Conservation (phyloP, 768 basidiomycete genomes). For the Clitopilus hobsonii region DNA sequence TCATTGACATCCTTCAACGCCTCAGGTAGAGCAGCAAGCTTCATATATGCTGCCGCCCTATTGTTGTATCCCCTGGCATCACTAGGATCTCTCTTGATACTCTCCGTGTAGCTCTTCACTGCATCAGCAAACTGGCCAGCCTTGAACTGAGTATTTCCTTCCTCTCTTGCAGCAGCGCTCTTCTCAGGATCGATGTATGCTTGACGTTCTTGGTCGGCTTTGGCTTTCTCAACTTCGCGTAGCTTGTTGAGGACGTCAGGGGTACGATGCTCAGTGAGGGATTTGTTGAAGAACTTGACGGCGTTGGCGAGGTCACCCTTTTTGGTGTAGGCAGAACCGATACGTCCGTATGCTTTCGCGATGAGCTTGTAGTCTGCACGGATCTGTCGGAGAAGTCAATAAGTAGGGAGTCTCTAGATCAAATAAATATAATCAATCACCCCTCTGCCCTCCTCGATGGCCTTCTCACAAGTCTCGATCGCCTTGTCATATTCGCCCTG, state of each 20-base stretch:
- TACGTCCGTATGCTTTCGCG: slow-evolving; percentile 91
- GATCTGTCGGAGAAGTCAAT: slow-evolving; percentile 35
- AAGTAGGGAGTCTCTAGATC: background rate
- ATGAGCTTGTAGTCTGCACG: slow-evolving; percentile 93
- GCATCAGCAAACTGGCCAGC: slow-evolving; percentile 86
- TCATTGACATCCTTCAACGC: slow-evolving; percentile 94
- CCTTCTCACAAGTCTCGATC: slow-evolving; percentile 91
- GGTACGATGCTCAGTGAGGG: slow-evolving; percentile 93
- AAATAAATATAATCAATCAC: slow-evolving; percentile 29
- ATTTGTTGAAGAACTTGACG: slow-evolving; percentile 91
- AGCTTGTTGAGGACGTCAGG: slow-evolving; percentile 90
- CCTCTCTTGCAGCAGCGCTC: slow-evolving; percentile 81
- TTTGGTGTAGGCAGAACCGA: slow-evolving; percentile 80
- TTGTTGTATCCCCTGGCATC: slow-evolving; percentile 97
- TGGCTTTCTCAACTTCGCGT: slow-evolving; percentile 73
- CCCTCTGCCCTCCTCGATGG: slow-evolving; percentile 90
- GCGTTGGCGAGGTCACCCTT: slow-evolving; percentile 73
- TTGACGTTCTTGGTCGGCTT: slow-evolving; percentile 70
- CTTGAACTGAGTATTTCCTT: slow-evolving; percentile 92
- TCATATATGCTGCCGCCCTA: slow-evolving; percentile 96
- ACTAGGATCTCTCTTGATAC: slow-evolving; percentile 90
- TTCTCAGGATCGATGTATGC: slow-evolving; percentile 87
- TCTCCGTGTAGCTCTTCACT: slow-evolving; percentile 90
- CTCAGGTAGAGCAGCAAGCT: slow-evolving; percentile 89
- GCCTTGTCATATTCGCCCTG: slow-evolving; percentile 87